Conservation (phyloP, 345 rosid species). For the Cardiospermum halicacabum region DNA sequence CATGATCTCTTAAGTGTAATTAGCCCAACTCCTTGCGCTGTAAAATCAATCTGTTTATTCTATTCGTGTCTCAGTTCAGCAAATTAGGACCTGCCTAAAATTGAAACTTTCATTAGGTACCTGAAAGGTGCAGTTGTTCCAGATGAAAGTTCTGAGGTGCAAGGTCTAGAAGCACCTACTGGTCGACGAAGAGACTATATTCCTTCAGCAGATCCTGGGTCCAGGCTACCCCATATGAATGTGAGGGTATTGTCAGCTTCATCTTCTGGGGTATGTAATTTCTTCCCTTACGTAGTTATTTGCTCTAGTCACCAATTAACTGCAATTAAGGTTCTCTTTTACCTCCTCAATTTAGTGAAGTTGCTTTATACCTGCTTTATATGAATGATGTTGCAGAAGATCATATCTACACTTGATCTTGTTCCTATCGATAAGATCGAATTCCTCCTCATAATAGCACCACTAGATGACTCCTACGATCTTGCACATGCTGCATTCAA, state of each 20-base stretch:
- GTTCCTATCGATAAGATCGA: slow-evolving; percentile 59
- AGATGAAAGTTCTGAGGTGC: slow-evolving; percentile 27
- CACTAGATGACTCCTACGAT: slow-evolving; percentile 52
- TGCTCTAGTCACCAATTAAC: not conserved
- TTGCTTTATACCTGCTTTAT: not conserved
- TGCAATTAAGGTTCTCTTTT: not conserved
- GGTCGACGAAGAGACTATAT: slow-evolving; percentile 79
- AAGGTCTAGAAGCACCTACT: slow-evolving; percentile 39
- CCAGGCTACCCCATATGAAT: slow-evolving; percentile 79
- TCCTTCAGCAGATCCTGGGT: slow-evolving; percentile 82
- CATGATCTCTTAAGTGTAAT: not conserved
- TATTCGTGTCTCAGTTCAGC: not conserved
- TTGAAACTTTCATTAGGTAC: slow-evolving; percentile 42
- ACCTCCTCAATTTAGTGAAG: not conserved
- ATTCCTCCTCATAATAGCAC: slow-evolving; percentile 77
- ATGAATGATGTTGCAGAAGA: slow-evolving; percentile 29
- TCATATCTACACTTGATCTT: slow-evolving; percentile 71
- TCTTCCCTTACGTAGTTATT: not conserved
- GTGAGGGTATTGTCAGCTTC: slow-evolving; percentile 43
- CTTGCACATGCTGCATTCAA: slow-evolving; percentile 52
- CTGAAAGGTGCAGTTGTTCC: slow-evolving; percentile 72
- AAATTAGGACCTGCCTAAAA: slow-evolving; percentile 4
- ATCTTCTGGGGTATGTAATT: slow-evolving; percentile 33
- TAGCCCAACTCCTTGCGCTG: not conserved
- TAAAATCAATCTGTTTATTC: not conserved